Evolutionary conservation across 345 rosid genomes (phyloP).

Genomic region (Bruguiera parviflora): DNA sequence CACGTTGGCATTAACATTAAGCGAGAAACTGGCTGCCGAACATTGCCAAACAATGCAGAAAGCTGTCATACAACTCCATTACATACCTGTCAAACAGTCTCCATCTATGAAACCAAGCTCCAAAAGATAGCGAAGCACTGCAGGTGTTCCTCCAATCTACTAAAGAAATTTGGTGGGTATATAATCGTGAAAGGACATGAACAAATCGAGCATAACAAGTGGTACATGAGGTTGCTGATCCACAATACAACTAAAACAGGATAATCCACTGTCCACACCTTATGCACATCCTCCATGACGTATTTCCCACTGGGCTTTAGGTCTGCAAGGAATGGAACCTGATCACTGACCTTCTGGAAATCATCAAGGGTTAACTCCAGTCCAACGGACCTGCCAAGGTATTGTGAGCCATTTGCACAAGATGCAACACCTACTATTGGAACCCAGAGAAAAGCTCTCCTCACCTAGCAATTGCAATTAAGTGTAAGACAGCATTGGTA

Average conservation of each 20-base stretch:
- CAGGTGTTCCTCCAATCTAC: slow-evolving; percentile 80
- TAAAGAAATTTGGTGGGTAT: neutral
- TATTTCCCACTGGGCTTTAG: slow-evolving; percentile 97
- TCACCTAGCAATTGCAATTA: slow-evolving; percentile 95
- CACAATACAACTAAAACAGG: slow-evolving; percentile 8
- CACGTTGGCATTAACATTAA: slow-evolving; percentile 6
- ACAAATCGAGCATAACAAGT: neutral
- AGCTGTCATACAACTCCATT: slow-evolving; percentile 1
- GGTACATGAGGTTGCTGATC: neutral
- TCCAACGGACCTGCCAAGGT: slow-evolving; percentile 82
- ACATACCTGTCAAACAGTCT: slow-evolving; percentile 70
- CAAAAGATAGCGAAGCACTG: slow-evolving; percentile 61
- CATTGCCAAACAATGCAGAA: neutral
- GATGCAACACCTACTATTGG: neutral
- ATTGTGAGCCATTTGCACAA: slow-evolving; percentile 20
- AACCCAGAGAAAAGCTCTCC: slow-evolving; percentile 6
- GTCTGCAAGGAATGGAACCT: slow-evolving; percentile 91
- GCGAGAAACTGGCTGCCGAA: slow-evolving; percentile 1
- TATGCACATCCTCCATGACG: slow-evolving; percentile 96
- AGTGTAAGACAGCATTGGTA: slow-evolving; percentile 93
- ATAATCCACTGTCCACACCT: slow-evolving; percentile 44
- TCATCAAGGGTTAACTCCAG: slow-evolving; percentile 82
- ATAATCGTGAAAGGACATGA: neutral
- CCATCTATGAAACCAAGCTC: slow-evolving; percentile 62
- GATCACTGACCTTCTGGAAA: slow-evolving; percentile 92